These are phyloP conservation scores for Trypanosoma conorhini DNA, from an alignment of 208 protist genomes.

Conservation along the genomic window DNA sequence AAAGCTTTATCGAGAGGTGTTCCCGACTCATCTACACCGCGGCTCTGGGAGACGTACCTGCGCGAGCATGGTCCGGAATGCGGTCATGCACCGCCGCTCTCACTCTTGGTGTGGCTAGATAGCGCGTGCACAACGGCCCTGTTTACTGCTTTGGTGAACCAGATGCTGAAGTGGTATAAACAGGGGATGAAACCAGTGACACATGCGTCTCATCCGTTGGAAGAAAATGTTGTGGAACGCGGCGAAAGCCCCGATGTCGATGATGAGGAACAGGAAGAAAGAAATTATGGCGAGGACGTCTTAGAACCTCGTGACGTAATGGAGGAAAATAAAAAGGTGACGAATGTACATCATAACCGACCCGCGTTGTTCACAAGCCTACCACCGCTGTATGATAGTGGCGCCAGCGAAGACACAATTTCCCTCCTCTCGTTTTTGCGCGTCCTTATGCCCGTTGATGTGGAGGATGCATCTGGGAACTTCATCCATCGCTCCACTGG, in stretches of 20 bases:
- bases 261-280: background rate
- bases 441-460: constrained; percentile 33
- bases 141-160: constrained; percentile 52
- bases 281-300: constrained; percentile 6
- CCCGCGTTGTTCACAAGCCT: constrained; percentile 9
- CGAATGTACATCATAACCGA: background rate
- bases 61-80: constrained; percentile 49
- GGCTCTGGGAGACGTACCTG: constrained; percentile 52
- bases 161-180: constrained; percentile 38
- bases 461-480: constrained; percentile 10
- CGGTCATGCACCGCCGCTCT: constrained; percentile 33
- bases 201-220: background rate
- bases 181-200: constrained; percentile 11
- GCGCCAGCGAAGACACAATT: constrained; percentile 16
- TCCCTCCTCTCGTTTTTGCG: constrained; percentile 35
- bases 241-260: background rate
- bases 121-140: constrained; percentile 51
- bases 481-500: constrained; percentile 32
- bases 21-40: background rate
- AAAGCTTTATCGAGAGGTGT: constrained; percentile 1
- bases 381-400: background rate
- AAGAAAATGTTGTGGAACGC: background rate
- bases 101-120: constrained; percentile 60
- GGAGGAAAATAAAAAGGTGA: constrained; percentile 3
- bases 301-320: constrained; percentile 3